Conservation (phyloP, 257 asterid species). For the Nicotiana tabacum region DNA sequence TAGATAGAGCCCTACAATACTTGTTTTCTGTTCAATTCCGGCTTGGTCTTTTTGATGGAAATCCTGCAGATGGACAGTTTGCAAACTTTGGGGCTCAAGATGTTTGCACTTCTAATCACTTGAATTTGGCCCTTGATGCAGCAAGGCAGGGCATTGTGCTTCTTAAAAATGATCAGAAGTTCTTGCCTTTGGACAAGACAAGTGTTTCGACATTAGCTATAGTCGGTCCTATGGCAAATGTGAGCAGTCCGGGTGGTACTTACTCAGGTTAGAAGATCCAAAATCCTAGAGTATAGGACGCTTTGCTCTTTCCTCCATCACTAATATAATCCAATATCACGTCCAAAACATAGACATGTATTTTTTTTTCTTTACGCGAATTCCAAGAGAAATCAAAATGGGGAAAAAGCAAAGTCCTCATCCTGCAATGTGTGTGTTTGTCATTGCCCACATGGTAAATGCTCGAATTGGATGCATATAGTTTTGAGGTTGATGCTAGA, state of each 20-base stretch:
- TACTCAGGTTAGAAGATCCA: conserved; percentile 52
- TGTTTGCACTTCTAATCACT: conserved; percentile 57
- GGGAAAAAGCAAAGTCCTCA: neutral
- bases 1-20: conserved; percentile 71
- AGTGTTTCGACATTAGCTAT: conserved; percentile 59
- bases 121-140: conserved; percentile 77
- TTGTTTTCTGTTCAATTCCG: conserved; percentile 72
- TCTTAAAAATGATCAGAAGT: conserved; percentile 59
- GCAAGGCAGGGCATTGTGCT: conserved; percentile 87
- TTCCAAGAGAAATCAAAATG: neutral
- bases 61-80: conserved; percentile 31
- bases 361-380: neutral
- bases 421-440: neutral
- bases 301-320: neutral
- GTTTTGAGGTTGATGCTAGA: neutral
- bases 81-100: conserved; percentile 43
- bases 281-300: neutral
- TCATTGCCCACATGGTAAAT: neutral
- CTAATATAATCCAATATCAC: neutral
- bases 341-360: neutral
- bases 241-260: conserved; percentile 67
- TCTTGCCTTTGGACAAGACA: conserved; percentile 54
- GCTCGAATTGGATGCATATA: neutral
- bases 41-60: conserved; percentile 83
- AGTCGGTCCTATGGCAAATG: conserved; percentile 76